Evolutionary conservation across 441 rosid genomes (phyloP).

Genomic region (Corymbia citriodora): DNA sequence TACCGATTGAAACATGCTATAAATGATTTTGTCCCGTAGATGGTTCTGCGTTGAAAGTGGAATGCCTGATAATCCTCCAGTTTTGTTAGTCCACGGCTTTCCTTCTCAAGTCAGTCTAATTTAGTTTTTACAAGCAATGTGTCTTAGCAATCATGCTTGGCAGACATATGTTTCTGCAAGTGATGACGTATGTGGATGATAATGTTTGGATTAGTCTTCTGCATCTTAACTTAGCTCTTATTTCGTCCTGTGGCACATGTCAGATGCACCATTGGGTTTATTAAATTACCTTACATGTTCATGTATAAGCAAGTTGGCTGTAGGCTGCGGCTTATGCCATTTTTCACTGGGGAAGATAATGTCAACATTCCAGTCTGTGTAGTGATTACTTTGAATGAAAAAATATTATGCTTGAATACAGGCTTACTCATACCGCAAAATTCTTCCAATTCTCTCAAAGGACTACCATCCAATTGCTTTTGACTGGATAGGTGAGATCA

Average conservation of each 20-base stretch:
- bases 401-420: slow-evolving; percentile 10
- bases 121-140: neutral
- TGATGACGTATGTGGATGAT: neutral
- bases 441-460: slow-evolving; percentile 64
- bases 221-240: neutral
- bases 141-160: neutral
- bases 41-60: slow-evolving; percentile 89
- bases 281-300: neutral
- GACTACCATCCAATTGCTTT: slow-evolving; percentile 72
- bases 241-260: neutral
- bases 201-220: neutral
- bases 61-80: slow-evolving; percentile 43
- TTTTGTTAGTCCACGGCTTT: slow-evolving; percentile 75
- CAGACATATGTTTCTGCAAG: neutral
- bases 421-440: slow-evolving; percentile 89
- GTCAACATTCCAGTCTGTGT: neutral
- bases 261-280: neutral
- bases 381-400: neutral
- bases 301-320: neutral
- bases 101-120: slow-evolving; percentile 68
- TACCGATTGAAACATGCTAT: slow-evolving; percentile 47
- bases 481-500: slow-evolving; percentile 72
- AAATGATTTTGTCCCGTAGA: slow-evolving; percentile 70
- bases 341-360: neutral
- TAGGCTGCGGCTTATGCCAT: neutral